These are phyloP conservation scores for Capronia coronata DNA, from an alignment of 2,329 filamentous ascomycete species.

Conservation along the genomic window DNA sequence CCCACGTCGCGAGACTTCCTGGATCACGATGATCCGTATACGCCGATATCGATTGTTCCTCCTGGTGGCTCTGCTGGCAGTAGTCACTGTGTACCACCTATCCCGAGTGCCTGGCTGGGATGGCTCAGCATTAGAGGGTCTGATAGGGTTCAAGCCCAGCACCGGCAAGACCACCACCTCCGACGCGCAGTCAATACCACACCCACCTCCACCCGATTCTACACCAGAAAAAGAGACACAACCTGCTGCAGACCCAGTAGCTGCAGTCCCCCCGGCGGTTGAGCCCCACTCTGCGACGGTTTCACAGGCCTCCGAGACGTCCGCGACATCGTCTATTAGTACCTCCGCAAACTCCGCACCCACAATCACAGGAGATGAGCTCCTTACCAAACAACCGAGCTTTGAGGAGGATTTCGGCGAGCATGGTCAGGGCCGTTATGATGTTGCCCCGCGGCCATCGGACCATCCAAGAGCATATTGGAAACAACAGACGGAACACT, in stretches of 20 bases:
- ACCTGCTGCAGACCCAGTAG: constrained; percentile 1
- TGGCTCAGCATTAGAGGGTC: constrained; percentile 13
- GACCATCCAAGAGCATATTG: constrained; percentile 47
- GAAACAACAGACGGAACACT: constrained; percentile 67
- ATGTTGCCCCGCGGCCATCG: constrained; percentile 26
- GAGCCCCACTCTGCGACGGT: not conserved
- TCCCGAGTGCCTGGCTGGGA: constrained; percentile 40
- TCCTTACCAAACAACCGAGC: constrained; percentile 16
- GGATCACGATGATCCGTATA: constrained; percentile 40
- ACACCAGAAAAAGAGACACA: constrained; percentile 6
- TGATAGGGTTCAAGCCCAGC: constrained; percentile 15
- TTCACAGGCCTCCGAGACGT: constrained; percentile 1
- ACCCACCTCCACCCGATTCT: not conserved
- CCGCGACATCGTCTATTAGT: not conserved
- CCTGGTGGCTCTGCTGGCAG: constrained; percentile 39
- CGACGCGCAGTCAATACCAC: constrained; percentile 5
- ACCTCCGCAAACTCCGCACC: constrained; percentile 3
- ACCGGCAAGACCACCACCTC: not conserved
- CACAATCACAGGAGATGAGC: constrained; percentile 22
- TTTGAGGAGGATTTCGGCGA: constrained; percentile 29
- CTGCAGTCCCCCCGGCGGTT: constrained; percentile 4
- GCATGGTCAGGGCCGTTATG: constrained; percentile 34
- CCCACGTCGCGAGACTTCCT: not conserved
- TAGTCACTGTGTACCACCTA: constrained; percentile 48
- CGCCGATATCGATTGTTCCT: constrained; percentile 45